These are phyloP conservation scores for Xylaria sp. DNA, from an alignment of 2,329 filamentous ascomycete genomes.

Conservation along the genomic window DNA sequence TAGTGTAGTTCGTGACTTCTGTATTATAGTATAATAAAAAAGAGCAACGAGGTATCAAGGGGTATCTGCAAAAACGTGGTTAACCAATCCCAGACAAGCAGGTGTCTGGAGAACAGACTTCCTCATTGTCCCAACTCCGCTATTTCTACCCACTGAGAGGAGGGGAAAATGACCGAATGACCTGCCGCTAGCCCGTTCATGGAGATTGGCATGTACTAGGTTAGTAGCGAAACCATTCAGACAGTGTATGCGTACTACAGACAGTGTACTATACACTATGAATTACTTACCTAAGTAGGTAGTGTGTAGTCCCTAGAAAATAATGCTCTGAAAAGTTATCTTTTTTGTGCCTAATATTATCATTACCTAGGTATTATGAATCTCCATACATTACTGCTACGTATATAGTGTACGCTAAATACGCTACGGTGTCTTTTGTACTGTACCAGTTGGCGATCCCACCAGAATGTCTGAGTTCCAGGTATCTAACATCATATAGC, in stretches of 20 bases:
- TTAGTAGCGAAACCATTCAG: neutral
- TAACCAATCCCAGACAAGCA: conserved; percentile 33
- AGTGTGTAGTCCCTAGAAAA: no score
- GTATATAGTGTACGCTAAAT: neutral
- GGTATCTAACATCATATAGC: neutral
- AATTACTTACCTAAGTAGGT: no score
- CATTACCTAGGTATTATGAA: no score
- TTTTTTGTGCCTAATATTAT: no score
- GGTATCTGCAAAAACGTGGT: conserved; percentile 10
- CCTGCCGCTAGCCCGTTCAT: conserved; percentile 27
- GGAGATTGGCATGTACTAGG: neutral
- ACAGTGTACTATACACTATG: conserved; percentile 1
- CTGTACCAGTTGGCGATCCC: conserved; percentile 1
- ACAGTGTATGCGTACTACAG: neutral
- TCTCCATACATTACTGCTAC: no score
- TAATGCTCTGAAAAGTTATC: no score
- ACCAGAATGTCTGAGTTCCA: neutral
- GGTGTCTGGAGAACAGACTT: conserved; percentile 23
- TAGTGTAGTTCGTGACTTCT: no score
- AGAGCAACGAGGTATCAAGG: neutral
- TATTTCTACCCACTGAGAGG: conserved; percentile 19
- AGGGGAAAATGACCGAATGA: conserved; percentile 30
- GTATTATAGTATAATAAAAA: neutral
- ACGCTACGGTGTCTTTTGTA: neutral
- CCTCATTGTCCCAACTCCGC: conserved; percentile 9